Evolutionary conservation across 2,329 filamentous ascomycete species (phyloP).

Genomic region (Colletotrichum orbiculare): DNA sequence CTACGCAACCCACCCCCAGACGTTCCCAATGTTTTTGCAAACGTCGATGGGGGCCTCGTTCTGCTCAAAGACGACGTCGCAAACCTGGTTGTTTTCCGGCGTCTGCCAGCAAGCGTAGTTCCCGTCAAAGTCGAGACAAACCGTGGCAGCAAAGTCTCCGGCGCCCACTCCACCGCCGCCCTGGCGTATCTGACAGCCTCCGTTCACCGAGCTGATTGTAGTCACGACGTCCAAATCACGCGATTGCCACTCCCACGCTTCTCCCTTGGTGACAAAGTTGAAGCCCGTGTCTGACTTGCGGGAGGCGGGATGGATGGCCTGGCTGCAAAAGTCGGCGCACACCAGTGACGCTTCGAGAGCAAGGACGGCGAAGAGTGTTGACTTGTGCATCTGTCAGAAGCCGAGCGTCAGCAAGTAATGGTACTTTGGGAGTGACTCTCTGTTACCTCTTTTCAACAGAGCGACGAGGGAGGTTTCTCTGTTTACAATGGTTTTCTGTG

Average conservation of each 20-base stretch:
- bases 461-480: too few species aligned
- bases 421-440: too few species aligned
- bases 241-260: conserved; percentile 17
- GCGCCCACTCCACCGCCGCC: conserved; percentile 9
- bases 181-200: conserved; percentile 16
- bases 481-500: too few species aligned
- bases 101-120: conserved; percentile 21
- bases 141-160: conserved; percentile 6
- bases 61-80: conserved; percentile 18
- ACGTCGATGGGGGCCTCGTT: conserved; percentile 6
- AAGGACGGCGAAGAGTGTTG: neutral
- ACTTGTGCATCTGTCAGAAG: conserved; percentile 2
- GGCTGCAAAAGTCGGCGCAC: conserved; percentile 13
- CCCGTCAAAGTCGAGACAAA: conserved; percentile 15
- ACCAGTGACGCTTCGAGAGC: conserved; percentile 7
- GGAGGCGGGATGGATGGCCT: neutral
- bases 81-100: conserved; percentile 15
- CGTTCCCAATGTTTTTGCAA: conserved; percentile 5
- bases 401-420: neutral
- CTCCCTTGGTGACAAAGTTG: neutral
- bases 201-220: neutral
- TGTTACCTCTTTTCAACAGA: too few species aligned
- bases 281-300: conserved; percentile 15
- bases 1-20: conserved; percentile 23
- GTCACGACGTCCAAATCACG: conserved; percentile 9